phyloP scores from a whole-genome alignment of 2,329 filamentous ascomycete species.

The Plectosphaerella cucumerina region DNA sequence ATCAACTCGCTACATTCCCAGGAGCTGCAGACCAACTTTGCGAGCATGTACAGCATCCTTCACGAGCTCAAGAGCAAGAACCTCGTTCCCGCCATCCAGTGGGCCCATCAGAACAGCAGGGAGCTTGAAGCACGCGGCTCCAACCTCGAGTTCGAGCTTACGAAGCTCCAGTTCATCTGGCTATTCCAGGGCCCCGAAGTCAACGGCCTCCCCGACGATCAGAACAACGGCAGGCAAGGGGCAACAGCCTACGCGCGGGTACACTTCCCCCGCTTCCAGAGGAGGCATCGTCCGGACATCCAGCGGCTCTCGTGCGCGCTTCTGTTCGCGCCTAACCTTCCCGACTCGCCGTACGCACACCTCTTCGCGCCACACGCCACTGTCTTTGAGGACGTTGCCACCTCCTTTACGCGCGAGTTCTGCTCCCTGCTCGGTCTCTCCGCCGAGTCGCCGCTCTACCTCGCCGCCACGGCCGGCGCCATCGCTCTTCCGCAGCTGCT shows the following conservation, averaged over 20 bases:
- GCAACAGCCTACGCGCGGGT: constrained; percentile 73
- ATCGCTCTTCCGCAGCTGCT: constrained; percentile 86
- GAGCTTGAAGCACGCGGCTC: constrained; percentile 78
- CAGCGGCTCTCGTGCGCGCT: constrained; percentile 78
- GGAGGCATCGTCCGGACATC: constrained; percentile 73
- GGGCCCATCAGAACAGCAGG: constrained; percentile 69
- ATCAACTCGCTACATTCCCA: constrained; percentile 57
- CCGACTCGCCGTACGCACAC: constrained; percentile 70
- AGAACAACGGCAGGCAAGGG: constrained; percentile 49
- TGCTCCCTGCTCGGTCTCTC: constrained; percentile 87
- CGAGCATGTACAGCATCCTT: constrained; percentile 87
- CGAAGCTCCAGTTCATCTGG: constrained; percentile 84
- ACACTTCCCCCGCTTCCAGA: constrained; percentile 71
- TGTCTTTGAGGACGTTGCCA: constrained; percentile 72
- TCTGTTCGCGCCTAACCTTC: constrained; percentile 71
- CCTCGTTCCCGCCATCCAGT: constrained; percentile 77
- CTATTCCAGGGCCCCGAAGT: constrained; percentile 64
- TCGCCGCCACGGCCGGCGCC: constrained; percentile 86
- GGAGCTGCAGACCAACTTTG: constrained; percentile 75
- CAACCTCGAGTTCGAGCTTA: constrained; percentile 92
- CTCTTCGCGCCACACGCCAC: constrained; percentile 72
- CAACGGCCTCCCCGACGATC: constrained; percentile 52
- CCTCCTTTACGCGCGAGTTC: constrained; percentile 91
- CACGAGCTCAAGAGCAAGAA: constrained; percentile 71
- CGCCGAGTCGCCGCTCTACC: constrained; percentile 87